phyloP scores from a whole-genome alignment of 2,329 filamentous ascomycete genomes.

The Nemania bipapillata region DNA sequence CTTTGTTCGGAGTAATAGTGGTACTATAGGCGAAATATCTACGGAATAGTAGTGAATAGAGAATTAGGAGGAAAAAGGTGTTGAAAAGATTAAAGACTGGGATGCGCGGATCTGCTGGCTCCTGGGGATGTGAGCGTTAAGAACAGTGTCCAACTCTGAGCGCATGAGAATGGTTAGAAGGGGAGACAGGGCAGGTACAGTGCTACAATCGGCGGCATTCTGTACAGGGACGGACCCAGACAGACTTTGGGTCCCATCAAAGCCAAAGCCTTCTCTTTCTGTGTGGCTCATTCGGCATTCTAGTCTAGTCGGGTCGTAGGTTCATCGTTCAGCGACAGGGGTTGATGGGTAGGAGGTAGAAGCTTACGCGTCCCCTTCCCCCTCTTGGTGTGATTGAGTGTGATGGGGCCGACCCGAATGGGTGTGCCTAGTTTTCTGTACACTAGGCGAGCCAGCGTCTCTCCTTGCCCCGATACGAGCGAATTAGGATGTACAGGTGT shows the following conservation, averaged over 20 bases:
- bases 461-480: not conserved
- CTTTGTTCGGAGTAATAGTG: no score
- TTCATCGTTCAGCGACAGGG: slow-evolving; percentile 39
- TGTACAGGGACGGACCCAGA: not conserved
- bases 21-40: not conserved
- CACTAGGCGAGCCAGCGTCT: not conserved
- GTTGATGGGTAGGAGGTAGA: slow-evolving; percentile 44
- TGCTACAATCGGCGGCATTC: not conserved
- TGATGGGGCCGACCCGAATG: slow-evolving; percentile 21
- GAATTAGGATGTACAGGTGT: not conserved
- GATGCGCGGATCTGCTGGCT: slow-evolving; percentile 3
- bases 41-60: not conserved
- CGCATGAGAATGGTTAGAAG: not conserved
- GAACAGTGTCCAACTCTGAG: not conserved
- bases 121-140: not conserved
- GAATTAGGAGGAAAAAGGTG: slow-evolving; percentile 9
- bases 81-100: not conserved
- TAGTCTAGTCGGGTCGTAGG: slow-evolving; percentile 26
- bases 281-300: slow-evolving; percentile 38
- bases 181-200: not conserved
- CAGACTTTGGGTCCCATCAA: not conserved
- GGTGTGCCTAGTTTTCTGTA: slow-evolving; percentile 1
- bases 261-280: slow-evolving; percentile 7
- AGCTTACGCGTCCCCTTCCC: slow-evolving; percentile 54
- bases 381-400: slow-evolving; percentile 37